phyloP scores from a whole-genome alignment of 352 stramenopile species.

The Globisporangium mamillatum region DNA sequence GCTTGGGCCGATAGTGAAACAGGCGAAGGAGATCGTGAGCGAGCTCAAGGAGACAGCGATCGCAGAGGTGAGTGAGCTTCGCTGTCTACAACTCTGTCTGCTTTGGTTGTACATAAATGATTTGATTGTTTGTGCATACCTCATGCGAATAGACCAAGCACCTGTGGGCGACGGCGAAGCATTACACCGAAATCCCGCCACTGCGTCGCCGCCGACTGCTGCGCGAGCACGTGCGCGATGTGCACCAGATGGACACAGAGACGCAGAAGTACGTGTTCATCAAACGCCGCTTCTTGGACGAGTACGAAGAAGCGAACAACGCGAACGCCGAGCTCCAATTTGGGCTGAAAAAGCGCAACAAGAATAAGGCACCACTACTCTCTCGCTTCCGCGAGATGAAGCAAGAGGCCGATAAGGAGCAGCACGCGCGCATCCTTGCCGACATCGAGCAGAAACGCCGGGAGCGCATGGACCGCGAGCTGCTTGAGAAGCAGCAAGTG shows the following conservation, averaged over 20 bases:
- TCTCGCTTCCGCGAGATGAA: constrained; percentile 51
- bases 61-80: constrained; percentile 21
- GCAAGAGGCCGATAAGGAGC: constrained; percentile 37
- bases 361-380: constrained; percentile 48
- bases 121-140: background rate
- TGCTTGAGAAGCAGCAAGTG: constrained; percentile 34
- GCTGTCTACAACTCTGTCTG: background rate
- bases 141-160: constrained; percentile 30
- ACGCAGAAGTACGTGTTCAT: constrained; percentile 50
- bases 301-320: constrained; percentile 37
- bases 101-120: background rate
- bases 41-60: constrained; percentile 37
- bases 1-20: constrained; percentile 36
- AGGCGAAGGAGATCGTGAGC: constrained; percentile 40
- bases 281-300: constrained; percentile 34
- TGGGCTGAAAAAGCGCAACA: constrained; percentile 58
- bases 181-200: constrained; percentile 59
- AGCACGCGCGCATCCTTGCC: constrained; percentile 26
- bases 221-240: constrained; percentile 53
- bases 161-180: constrained; percentile 35
- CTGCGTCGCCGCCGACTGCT: constrained; percentile 51
- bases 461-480: constrained; percentile 33
- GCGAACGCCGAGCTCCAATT: constrained; percentile 45
- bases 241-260: constrained; percentile 63
- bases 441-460: constrained; percentile 50